Conservation (phyloP, 768 basidiomycete genomes). For the Mycena crocata region DNA sequence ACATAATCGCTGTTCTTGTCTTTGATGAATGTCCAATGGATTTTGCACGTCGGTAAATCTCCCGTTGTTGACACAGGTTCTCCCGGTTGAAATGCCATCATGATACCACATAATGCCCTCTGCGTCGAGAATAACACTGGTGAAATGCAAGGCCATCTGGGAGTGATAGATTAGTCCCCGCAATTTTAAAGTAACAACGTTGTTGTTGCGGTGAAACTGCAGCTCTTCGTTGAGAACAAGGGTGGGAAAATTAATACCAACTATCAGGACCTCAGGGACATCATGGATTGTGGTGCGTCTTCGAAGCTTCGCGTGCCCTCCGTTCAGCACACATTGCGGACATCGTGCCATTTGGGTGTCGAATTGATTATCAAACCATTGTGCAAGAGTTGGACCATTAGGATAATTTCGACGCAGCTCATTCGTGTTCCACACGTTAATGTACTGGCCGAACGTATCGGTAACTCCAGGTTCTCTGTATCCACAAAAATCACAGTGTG, state of each 20-base stretch:
- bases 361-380: constrained; percentile 4
- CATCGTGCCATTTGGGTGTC: neutral
- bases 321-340: neutral
- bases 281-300: neutral
- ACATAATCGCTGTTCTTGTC: neutral
- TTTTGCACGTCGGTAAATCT: neutral
- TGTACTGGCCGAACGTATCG: neutral
- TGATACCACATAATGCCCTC: constrained; percentile 5
- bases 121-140: neutral
- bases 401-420: neutral
- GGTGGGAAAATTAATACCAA: neutral
- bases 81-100: constrained; percentile 7
- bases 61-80: neutral
- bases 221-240: neutral
- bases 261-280: neutral
- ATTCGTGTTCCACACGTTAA: neutral
- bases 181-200: neutral
- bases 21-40: neutral
- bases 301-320: neutral
- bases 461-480: neutral
- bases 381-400: neutral
- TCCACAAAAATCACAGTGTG: neutral
- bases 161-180: constrained; percentile 12
- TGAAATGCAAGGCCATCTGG: neutral
- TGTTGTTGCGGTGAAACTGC: neutral